Evolutionary conservation across 2,329 filamentous ascomycete genomes (phyloP), one percentile per base, ranked within the genome.

Genomic region (Hyphodiscus sp.): DNA sequence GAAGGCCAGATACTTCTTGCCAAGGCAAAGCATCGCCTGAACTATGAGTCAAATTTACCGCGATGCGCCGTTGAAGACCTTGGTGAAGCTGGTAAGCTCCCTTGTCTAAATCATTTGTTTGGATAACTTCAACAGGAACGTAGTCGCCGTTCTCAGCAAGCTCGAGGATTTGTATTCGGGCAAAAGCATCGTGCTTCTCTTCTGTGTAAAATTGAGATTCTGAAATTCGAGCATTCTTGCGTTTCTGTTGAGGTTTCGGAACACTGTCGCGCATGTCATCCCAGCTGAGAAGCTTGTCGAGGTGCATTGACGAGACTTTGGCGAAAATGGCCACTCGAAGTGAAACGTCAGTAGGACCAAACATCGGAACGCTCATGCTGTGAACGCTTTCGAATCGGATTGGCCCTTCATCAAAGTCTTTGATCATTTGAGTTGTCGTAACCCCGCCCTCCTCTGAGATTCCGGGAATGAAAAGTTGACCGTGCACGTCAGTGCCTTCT

Each of bases 241-340:
- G 68, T 53, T 74, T 77, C 43, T 75, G 74, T 52, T 79, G 78
- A 18, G 80, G 79, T 58, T 81, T 79, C 2, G 79, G 78, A 48
- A 84, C 76, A 18, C 81, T 80, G 69, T 99, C 92, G 54, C 92
- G 85, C 85, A 99, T 96, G 65, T 97, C 94, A 68, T 99, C 94
- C 94, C 94, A 99, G 72, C 94, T 99, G 13, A 96, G 81, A 49
- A 99, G 78, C 73, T 96, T 97, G 70, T 99, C 94, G 20, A 99
- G 79, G 71, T 99, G 94, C 85, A 96, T 96, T 0, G 85, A 76
- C 1, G 90, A 94, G 38, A 96, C 89, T 66, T 87, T 87, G 18
- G 94, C 91, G 68, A 96, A 97, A 56, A 99, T 87, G 47, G 91
- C 90, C 9, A 96, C 87, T 51, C 94, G 83, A 51, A 99, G 72